Base-by-base conservation (phyloP, 805 yeast genomes). In the Cyberlindnera galapagoensis region DNA sequence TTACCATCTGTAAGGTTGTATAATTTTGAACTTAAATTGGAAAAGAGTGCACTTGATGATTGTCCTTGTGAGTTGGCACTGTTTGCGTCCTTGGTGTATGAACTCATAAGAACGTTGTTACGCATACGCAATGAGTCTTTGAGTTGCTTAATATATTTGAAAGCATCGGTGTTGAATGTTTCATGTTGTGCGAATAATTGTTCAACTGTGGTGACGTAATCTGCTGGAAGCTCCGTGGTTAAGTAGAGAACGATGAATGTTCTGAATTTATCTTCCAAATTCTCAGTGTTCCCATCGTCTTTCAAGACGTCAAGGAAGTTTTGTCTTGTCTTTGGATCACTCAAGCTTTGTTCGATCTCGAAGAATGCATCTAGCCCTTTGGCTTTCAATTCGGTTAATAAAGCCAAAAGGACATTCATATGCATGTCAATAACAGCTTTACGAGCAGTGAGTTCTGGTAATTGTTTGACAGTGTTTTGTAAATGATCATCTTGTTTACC, bases 361-460 rank as follows among this genome's bases (percentile, higher is more conserved):
- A 90, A 92, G 46, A 88, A 82, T 35, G 87, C 76, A 50, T 94
- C 98, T 45, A 92, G 67, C 12, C 80, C 79, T 43, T 90, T 81
- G n/a, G 80, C 77, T 49, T 90, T 92, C 39, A 92, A 67, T 44
- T 87, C 86, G 51, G 79, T 76, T 38, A 92, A 70, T 32, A 92
- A 63, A 13, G 87, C 74, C 8, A 96, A 84, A 40, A 94, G 74
- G 17, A 92, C 88, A 49, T 85, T 87, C 95, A 92, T 90, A 60
- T 92, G 99, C 79, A 85, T 83, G 61, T 92, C 99, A 46, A 92
- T 80, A 20, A 86, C 76, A 33, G 76, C 68, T 56, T 92, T 92
- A 47, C 94, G 74, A 6, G 86, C 83, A 0, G 97, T 85, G 39
- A 92, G 65, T 56, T 87, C 95, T 4, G 98, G 99, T 36, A 92